Conservation (phyloP, 768 basidiomycete species). For the Fibroporia radiculosa region DNA sequence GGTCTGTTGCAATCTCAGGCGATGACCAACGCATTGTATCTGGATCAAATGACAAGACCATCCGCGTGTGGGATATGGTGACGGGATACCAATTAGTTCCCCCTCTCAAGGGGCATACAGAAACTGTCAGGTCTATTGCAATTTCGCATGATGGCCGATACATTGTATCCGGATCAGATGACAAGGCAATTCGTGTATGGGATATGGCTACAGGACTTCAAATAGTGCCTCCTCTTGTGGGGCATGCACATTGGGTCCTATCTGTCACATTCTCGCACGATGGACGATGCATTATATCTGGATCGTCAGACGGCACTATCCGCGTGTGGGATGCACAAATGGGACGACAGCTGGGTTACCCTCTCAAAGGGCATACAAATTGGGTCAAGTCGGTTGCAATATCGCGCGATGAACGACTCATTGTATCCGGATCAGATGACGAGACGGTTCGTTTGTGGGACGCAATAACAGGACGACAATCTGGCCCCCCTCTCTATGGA, state of each 20-base stretch:
- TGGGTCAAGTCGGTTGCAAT: slow-evolving; percentile 16
- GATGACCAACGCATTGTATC: no score
- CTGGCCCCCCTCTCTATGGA: slow-evolving; percentile 16
- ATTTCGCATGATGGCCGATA: slow-evolving; percentile 23
- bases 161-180: slow-evolving; percentile 23
- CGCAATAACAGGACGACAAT: slow-evolving; percentile 14
- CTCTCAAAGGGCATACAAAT: slow-evolving; percentile 15
- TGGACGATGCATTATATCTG: slow-evolving; percentile 9
- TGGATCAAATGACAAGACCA: not conserved
- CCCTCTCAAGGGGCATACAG: slow-evolving; percentile 14
- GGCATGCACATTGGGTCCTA: slow-evolving; percentile 15
- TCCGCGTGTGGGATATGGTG: slow-evolving; percentile 3
- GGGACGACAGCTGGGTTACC: slow-evolving; percentile 5
- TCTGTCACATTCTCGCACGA: slow-evolving; percentile 23
- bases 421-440: slow-evolving; percentile 22
- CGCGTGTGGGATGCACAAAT: slow-evolving; percentile 9
- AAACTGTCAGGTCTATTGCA: slow-evolving; percentile 15
- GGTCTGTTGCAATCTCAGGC: no score
- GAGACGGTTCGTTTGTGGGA: slow-evolving; percentile 18
- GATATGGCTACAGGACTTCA: slow-evolving; percentile 11
- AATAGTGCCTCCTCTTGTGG: not conserved
- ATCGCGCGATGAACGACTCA: slow-evolving; percentile 19
- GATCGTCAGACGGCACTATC: slow-evolving; percentile 8
- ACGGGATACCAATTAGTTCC: not conserved
- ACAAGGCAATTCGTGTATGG: slow-evolving; percentile 24